These are phyloP conservation scores for Blastomyces gilchristii DNA, from an alignment of 2,329 filamentous ascomycete genomes.

Conservation along the genomic window DNA sequence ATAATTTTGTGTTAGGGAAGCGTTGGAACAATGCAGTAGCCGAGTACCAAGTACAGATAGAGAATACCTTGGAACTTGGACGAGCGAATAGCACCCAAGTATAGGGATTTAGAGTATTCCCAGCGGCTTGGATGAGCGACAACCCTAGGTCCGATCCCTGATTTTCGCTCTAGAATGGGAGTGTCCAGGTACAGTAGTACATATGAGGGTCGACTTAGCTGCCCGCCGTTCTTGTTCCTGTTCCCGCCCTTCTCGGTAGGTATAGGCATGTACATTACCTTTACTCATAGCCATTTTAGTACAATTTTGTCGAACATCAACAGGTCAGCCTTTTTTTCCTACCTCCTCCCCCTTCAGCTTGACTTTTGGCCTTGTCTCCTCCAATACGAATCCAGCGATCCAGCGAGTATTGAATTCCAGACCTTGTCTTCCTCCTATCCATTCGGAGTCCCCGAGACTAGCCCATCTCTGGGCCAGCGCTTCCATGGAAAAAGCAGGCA, in stretches of 20 bases:
- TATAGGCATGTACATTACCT: neutral
- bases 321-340: neutral
- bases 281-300: too few relatives aligned
- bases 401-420: neutral
- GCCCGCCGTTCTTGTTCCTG: neutral
- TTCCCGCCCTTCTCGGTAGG: neutral
- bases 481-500: neutral
- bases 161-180: neutral
- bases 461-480: neutral
- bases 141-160: neutral
- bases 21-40: neutral
- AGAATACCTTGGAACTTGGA: neutral
- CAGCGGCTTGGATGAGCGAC: conserved; percentile 1
- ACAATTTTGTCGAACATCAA: neutral
- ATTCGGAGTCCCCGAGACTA: neutral
- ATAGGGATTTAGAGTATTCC: neutral
- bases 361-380: neutral
- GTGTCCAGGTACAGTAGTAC: neutral
- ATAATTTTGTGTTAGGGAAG: neutral
- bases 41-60: neutral
- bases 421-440: neutral
- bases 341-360: neutral
- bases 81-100: neutral
- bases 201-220: neutral
- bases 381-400: too few relatives aligned